Evolutionary conservation across 768 basidiomycete genomes (phyloP).

Genomic region (Hydnomerulius pinastri): DNA sequence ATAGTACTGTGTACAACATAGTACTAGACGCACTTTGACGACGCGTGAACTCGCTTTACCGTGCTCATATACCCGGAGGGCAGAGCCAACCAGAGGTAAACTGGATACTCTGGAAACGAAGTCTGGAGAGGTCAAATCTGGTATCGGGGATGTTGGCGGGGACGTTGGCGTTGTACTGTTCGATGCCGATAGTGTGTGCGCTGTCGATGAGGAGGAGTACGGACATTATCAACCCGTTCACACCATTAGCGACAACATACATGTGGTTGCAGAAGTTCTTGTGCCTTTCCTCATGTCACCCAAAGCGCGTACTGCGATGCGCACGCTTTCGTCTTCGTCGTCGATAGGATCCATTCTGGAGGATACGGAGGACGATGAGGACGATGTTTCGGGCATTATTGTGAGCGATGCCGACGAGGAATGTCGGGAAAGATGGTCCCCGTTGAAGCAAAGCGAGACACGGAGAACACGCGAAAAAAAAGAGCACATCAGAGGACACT

Average conservation of each 20-base stretch:
- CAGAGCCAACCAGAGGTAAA: constrained; percentile 72
- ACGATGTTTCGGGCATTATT: constrained; percentile 16
- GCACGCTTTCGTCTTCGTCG: constrained; percentile 72
- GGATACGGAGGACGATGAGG: constrained; percentile 14
- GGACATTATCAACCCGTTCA: neutral
- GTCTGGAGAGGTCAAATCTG: constrained; percentile 21
- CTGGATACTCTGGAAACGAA: constrained; percentile 63
- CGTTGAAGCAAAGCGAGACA: neutral
- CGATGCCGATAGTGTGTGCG: constrained; percentile 9
- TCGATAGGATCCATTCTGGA: constrained; percentile 33
- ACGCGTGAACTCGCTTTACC: constrained; percentile 83
- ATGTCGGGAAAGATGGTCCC: neutral
- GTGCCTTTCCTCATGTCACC: constrained; percentile 71
- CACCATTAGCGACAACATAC: constrained; percentile 12
- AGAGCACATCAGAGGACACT: constrained; percentile 4
- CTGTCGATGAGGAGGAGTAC: neutral
- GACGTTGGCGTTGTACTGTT: constrained; percentile 14
- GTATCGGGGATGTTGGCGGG: constrained; percentile 10
- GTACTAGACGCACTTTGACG: constrained; percentile 62
- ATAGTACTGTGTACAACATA: neutral
- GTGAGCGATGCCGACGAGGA: neutral
- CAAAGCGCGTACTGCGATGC: constrained; percentile 76
- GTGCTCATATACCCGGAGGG: constrained; percentile 75
- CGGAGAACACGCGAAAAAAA: neutral
- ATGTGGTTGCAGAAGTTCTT: constrained; percentile 7